Percentiles rank a stretch among this genome's conserved stretches.
Evolutionary conservation across 2,329 filamentous ascomycete genomes (phyloP).

Genomic region (Botryotinia globosa): DNA sequence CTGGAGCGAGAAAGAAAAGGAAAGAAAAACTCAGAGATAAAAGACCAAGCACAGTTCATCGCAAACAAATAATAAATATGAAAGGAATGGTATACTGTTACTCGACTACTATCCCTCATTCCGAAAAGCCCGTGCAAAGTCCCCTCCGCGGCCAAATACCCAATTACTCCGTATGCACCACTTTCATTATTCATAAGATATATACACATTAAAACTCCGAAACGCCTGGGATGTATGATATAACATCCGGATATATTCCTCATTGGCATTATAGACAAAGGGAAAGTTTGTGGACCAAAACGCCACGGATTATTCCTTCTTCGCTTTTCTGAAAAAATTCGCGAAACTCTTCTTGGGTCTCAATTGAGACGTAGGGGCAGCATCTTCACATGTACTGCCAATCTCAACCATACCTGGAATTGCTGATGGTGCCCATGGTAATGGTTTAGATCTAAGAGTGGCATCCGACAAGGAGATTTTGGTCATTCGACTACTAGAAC

Average conservation of each 20-base stretch:
- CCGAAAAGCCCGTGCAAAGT: neutral
- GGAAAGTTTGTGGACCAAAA: neutral
- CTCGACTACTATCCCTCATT: neutral
- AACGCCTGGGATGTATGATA: neutral
- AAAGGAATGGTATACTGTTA: neutral
- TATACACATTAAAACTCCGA: neutral
- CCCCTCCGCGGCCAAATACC: neutral
- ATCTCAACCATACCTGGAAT: conserved; percentile 19
- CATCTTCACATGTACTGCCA: neutral
- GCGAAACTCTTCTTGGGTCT: conserved; percentile 14
- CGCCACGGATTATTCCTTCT: neutral
- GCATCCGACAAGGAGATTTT: conserved; percentile 13
- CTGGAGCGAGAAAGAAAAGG: too few species aligned
- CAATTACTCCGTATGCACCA: neutral
- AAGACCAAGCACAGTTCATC: too few species aligned
- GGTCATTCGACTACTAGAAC: neutral
- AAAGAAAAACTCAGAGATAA: neutral
- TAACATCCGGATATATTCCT: neutral
- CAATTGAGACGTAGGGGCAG: neutral
- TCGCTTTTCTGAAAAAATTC: conserved; percentile 10
- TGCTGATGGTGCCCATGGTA: conserved; percentile 17
- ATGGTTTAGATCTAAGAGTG: conserved; percentile 12
- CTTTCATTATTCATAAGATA: neutral
- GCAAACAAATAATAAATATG: neutral
- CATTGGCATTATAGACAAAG: neutral